Evolutionary conservation across 2,329 filamentous ascomycete genomes (phyloP), one percentile per base, ranked within the genome.

Genomic region (Aureobasidium sp.): DNA sequence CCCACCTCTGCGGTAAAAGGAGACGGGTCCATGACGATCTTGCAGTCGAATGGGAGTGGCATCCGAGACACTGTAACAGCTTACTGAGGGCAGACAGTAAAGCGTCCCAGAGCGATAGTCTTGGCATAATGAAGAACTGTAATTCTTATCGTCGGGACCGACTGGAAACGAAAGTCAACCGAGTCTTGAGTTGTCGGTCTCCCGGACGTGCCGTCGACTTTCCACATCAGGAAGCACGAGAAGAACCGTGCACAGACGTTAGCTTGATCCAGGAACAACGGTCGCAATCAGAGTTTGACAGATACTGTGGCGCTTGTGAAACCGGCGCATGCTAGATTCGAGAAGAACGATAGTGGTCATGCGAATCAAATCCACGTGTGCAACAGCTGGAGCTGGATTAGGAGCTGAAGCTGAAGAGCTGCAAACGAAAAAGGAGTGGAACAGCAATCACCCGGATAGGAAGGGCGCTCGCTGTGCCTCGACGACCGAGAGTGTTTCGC

Each of bases 301-400:
- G 57, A 59, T 59, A 32, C 37, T 50, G 57, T 59, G 57, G 57
- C 57, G 57, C 57, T 16, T 36, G 16, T 59, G 57, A 59, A 42
- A 59, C 57, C 14, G 45, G 57, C 57, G 57, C 45, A 42, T 49
- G 45, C 57, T 42, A 58, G 54, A 58, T 27, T 58, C 14, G 42
- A 58, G 13, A 39, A 58, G 39, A 39, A 37, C 36, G 41, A 30
- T 47, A 21, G 39, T 32, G 41, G 41, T 57, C 39, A 30, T 37
- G 27, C n/a, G 14, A 29, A 58, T 37, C 54, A 42, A 30, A 58
- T 58, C 29, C 54, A 47, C 30, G 42, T 37, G 54, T 34, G 27
- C 51, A 42, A 14, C 34, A 42, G 25, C 21, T 41, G 36, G 16
- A 42, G 36, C 37, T 49, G 47, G 27, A 14, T 16, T 39, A 13